Base-by-base conservation (phyloP, 371 early-diverging fungal species). In the Scutellospora calospora region DNA sequence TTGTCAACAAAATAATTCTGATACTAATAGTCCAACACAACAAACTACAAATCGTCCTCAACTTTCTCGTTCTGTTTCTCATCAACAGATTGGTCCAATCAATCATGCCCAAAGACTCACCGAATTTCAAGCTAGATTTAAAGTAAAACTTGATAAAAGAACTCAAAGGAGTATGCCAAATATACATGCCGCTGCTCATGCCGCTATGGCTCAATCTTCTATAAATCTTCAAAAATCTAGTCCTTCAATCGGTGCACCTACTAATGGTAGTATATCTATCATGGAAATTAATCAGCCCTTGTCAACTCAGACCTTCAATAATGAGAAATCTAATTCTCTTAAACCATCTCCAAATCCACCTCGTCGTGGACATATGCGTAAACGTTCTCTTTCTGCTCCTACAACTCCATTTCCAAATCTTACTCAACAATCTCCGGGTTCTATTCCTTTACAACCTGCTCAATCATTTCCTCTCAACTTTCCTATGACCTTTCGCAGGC, bases 331-430 rank as follows among this genome's bases (percentile, higher is more conserved):
- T 41, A 63, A 66, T 63, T 22, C 54, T 20, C 20, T 22, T 31
- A 63, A 63, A 25, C 29, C 22, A 33, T 8, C 22, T 9, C 18
- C 16, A 5, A 45, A 31, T 57, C 57, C 57, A 29, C 79, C 65
- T 54, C 79, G 79, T 54, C 45, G 79, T 54, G 79, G 79, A 55
- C 79, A 79, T 69, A 79, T 41, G 41, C 79, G 79, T 29, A 79
- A 79, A 71, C n/a, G 79, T 31, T 79, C 79, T n/a, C 41, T 79
- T 12, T 79, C 79, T 69, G 79, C 79, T 11, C 79, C 77, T 31
- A 77, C 63, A 14, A 33, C 57, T 31, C 77, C 77, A 25, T 77
- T 63, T 29, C 59, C 35, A 57, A 57, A 76, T 25, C 25, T 25
- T 14, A 27, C 76, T 4, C 25, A 18, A 20, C 41, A 49, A 16